These are phyloP conservation scores for Hymenotorrendiella dingleyae DNA, from an alignment of 2,329 filamentous ascomycete species.

Conservation along the genomic window DNA sequence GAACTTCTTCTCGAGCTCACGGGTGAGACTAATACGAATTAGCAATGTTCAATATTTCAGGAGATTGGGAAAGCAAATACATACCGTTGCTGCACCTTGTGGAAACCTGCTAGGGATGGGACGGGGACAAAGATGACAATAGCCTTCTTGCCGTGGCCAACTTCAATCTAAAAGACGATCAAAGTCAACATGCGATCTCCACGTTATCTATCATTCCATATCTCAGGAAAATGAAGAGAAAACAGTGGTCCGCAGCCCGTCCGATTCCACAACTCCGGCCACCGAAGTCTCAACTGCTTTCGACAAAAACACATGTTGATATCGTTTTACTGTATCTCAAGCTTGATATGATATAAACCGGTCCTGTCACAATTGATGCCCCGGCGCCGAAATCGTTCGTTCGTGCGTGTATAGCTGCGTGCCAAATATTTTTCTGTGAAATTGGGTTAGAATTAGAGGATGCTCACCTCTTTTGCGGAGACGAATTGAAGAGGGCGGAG, in stretches of 20 bases:
- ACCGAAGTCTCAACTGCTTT: constrained; percentile 23
- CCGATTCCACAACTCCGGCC: constrained; percentile 50
- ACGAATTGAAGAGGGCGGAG: constrained; percentile 98
- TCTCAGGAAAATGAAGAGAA: constrained; percentile 12
- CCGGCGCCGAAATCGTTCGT: constrained; percentile 20
- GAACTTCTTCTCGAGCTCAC: constrained; percentile 99
- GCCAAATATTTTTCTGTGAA: constrained; percentile 10
- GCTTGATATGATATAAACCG: constrained; percentile 19
- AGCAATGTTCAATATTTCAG: constrained; percentile 1
- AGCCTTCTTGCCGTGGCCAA: constrained; percentile 99
- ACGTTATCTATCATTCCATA: constrained; percentile 31
- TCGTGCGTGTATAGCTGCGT: constrained; percentile 15
- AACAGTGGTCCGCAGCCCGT: constrained; percentile 67
- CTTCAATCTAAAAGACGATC: constrained; percentile 82
- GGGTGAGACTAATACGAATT: constrained; percentile 68
- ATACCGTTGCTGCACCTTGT: constrained; percentile 99
- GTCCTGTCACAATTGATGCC: constrained; percentile 19
- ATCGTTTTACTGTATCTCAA: constrained; percentile 22
- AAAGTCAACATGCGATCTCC: constrained; percentile 73
- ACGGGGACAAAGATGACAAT: constrained; percentile 99
- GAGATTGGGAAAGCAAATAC: constrained; percentile 30
- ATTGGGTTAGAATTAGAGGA: constrained; percentile 20
- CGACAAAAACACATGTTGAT: constrained; percentile 12
- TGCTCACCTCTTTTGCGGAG: constrained; percentile 97
- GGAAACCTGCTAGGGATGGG: constrained; percentile 96